Conservation (phyloP, 768 basidiomycete species). For the Termitomyces sp. region DNA sequence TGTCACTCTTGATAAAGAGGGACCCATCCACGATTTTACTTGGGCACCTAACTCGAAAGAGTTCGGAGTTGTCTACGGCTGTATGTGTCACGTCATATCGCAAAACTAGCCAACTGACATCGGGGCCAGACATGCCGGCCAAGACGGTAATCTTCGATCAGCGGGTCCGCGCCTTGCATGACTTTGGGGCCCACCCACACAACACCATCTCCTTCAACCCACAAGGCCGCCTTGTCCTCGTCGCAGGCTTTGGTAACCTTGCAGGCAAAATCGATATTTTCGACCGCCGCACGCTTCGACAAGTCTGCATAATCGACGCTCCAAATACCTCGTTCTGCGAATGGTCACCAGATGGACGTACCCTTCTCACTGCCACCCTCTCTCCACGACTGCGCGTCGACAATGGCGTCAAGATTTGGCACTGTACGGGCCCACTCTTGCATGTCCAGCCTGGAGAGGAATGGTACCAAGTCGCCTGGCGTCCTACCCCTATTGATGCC, state of each 20-base stretch:
- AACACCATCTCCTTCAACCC: conserved; percentile 96
- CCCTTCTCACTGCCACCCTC: conserved; percentile 92
- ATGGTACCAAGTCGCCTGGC: conserved; percentile 86
- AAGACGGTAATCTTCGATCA: conserved; percentile 91
- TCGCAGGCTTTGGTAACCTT: conserved; percentile 96
- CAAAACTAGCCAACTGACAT: conserved; percentile 3
- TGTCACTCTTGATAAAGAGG: conserved; percentile 89
- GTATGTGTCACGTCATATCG: conserved; percentile 45
- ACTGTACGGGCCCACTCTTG: conserved; percentile 83
- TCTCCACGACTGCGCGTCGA: conserved; percentile 94
- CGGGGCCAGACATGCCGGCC: conserved; percentile 82
- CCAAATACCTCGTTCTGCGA: conserved; percentile 93
- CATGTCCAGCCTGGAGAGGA: conserved; percentile 84
- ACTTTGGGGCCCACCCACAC: conserved; percentile 86
- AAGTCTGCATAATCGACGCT: conserved; percentile 79
- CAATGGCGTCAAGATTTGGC: conserved; percentile 96
- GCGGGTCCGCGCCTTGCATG: conserved; percentile 81
- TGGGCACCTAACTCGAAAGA: conserved; percentile 98
- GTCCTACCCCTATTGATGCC: conserved; percentile 66
- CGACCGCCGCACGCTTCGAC: conserved; percentile 82
- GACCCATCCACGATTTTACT: conserved; percentile 92
- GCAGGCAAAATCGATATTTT: conserved; percentile 92
- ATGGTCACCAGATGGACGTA: conserved; percentile 93
- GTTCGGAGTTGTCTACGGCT: conserved; percentile 95
- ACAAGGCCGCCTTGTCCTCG: conserved; percentile 81